Conservation (phyloP, 768 basidiomycete genomes). For the Collybia sordida region DNA sequence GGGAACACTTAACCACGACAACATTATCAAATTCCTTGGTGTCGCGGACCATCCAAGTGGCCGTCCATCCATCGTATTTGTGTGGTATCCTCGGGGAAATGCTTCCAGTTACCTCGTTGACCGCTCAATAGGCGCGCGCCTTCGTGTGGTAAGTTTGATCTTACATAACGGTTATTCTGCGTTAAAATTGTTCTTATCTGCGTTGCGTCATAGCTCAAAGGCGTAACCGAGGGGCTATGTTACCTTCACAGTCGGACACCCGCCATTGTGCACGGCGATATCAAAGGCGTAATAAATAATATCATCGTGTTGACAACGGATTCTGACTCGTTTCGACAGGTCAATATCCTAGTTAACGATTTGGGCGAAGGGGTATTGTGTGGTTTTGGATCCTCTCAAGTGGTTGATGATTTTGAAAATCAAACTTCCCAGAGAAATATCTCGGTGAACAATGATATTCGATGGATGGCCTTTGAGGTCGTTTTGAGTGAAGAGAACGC, state of each 20-base stretch:
- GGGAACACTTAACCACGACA: conserved; percentile 45
- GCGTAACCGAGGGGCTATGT: conserved; percentile 38
- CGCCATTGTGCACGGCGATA: conserved; percentile 31
- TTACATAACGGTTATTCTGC: conserved; percentile 13
- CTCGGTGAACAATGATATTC: conserved; percentile 19
- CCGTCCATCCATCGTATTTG: conserved; percentile 38
- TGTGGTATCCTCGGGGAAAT: conserved; percentile 49
- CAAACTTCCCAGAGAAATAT: conserved; percentile 25
- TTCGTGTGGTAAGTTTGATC: conserved; percentile 36
- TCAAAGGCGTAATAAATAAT: conserved; percentile 21
- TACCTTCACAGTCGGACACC: conserved; percentile 42
- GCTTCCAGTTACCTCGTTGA: conserved; percentile 38
- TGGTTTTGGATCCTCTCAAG: conserved; percentile 44
- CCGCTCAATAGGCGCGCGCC: conserved; percentile 22
- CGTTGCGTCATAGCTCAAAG: conserved; percentile 30
- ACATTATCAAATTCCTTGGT: conserved; percentile 47
- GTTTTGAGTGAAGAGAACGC: conserved; percentile 19
- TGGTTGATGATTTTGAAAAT: conserved; percentile 24
- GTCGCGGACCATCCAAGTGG: conserved; percentile 35
- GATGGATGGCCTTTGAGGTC: conserved; percentile 34
- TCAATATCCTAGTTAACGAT: conserved; percentile 43
- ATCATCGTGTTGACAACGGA: background rate
- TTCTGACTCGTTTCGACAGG: conserved; percentile 20
- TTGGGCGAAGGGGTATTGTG: conserved; percentile 37
- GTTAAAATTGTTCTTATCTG: no score